Evolutionary conservation across 805 yeast genomes (phyloP).

Genomic region (Wickerhamiella allomyrinae): DNA sequence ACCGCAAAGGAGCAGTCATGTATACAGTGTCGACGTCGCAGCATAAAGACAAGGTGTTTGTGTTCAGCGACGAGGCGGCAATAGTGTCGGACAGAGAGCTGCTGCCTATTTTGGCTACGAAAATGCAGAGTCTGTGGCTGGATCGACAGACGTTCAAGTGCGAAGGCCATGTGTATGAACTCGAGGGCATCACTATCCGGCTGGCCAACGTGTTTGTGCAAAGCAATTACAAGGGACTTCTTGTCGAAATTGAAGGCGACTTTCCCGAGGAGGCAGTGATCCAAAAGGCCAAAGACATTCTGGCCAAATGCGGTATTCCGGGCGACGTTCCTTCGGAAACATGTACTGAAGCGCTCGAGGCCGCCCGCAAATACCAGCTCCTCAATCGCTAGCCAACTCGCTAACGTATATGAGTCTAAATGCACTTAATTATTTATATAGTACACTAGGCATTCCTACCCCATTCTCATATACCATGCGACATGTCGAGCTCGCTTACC

Average conservation of each 20-base stretch:
- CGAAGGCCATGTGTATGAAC: slow-evolving; percentile 53
- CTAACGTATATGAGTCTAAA: too few relatives aligned
- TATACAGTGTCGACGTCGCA: slow-evolving; percentile 22
- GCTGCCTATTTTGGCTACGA: slow-evolving; percentile 39
- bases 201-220: slow-evolving; percentile 61
- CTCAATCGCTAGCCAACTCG: neutral
- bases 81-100: slow-evolving; percentile 42
- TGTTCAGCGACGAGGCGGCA: slow-evolving; percentile 21
- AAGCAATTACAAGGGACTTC: slow-evolving; percentile 57
- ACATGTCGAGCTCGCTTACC: too few relatives aligned
- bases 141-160: slow-evolving; percentile 57
- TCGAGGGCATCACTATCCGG: slow-evolving; percentile 36
- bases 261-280: slow-evolving; percentile 10
- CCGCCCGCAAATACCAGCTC: neutral
- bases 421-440: too few relatives aligned
- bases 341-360: neutral
- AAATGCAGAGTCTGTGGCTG: slow-evolving; percentile 57
- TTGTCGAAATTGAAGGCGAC: slow-evolving; percentile 36
- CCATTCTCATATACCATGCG: too few relatives aligned
- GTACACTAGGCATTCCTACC: too few relatives aligned
- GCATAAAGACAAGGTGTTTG: slow-evolving; percentile 20
- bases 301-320: slow-evolving; percentile 3
- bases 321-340: neutral
- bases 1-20: slow-evolving; percentile 13
- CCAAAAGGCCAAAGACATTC: slow-evolving; percentile 6